Conservation (phyloP, 2,329 filamentous ascomycete genomes). For the Botrytis cinerea region DNA sequence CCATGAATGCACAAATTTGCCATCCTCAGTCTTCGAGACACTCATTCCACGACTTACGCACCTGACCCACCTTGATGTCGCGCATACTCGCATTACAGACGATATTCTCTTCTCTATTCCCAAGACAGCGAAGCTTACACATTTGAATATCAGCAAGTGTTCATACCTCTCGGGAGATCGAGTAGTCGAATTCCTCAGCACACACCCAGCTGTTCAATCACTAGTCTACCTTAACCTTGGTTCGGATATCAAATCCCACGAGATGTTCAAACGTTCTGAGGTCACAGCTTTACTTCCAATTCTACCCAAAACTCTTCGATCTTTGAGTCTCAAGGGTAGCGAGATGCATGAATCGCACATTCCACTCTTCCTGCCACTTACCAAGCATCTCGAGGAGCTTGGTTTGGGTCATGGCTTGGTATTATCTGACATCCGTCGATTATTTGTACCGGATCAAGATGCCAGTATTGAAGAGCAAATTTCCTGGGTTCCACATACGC, state of each 20-base stretch:
- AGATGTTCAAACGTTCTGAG: conserved; percentile 67
- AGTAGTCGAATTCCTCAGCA: conserved; percentile 69
- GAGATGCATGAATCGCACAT: conserved; percentile 68
- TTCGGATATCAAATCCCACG: conserved; percentile 70
- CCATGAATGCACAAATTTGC: conserved; percentile 75
- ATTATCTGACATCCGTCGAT: conserved; percentile 56
- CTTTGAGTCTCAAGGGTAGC: conserved; percentile 74
- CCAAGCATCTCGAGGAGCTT: conserved; percentile 75
- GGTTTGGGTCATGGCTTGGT: conserved; percentile 69
- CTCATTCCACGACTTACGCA: conserved; percentile 69
- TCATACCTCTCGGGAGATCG: conserved; percentile 64
- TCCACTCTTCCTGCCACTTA: conserved; percentile 61
- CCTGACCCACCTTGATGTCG: conserved; percentile 78
- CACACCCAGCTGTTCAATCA: conserved; percentile 67
- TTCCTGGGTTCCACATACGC: conserved; percentile 56
- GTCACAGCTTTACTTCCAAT: conserved; percentile 64
- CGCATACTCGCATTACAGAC: conserved; percentile 75
- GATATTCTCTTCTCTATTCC: conserved; percentile 70
- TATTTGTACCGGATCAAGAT: conserved; percentile 37
- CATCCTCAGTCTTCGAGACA: conserved; percentile 65
- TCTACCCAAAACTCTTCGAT: conserved; percentile 68
- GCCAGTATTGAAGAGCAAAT: conserved; percentile 42
- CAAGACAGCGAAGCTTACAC: conserved; percentile 69
- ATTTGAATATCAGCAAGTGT: conserved; percentile 78
- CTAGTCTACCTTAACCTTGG: conserved; percentile 74